These are phyloP conservation scores for Colletotrichum nymphaeae DNA, from an alignment of 2,329 filamentous ascomycete species.

Conservation along the genomic window DNA sequence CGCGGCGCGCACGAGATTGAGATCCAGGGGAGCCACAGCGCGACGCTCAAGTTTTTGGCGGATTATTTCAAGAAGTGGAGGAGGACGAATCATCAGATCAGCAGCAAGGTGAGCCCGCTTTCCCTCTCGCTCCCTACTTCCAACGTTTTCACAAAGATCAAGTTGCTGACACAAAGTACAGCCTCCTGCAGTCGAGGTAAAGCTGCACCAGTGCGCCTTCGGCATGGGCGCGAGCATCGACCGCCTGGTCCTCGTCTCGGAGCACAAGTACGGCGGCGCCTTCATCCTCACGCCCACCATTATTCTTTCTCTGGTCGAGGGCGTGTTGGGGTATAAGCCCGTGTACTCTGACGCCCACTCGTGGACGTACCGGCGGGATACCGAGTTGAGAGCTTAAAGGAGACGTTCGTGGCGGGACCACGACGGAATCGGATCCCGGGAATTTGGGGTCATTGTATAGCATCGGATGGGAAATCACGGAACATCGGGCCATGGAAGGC, in stretches of 20 bases:
- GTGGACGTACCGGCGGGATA: slow-evolving; percentile 36
- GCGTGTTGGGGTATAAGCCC: slow-evolving; percentile 56
- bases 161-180: slow-evolving; percentile 33
- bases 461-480: not conserved
- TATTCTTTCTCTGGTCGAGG: slow-evolving; percentile 58
- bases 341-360: slow-evolving; percentile 38
- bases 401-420: not conserved
- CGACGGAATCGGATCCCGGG: not conserved
- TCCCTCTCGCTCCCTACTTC: no score
- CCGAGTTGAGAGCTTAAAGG: slow-evolving; percentile 14
- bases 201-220: slow-evolving; percentile 57
- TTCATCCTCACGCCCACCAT: slow-evolving; percentile 55
- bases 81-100: slow-evolving; percentile 53
- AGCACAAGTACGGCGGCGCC: slow-evolving; percentile 44
- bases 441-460: not conserved
- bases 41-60: slow-evolving; percentile 55
- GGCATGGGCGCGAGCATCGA: slow-evolving; percentile 57
- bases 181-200: slow-evolving; percentile 55
- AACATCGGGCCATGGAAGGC: not conserved
- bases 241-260: slow-evolving; percentile 51
- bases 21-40: slow-evolving; percentile 60
- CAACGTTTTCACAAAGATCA: no score
- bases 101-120: slow-evolving; percentile 37
- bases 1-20: slow-evolving; percentile 47
- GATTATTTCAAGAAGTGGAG: slow-evolving; percentile 62